Base-by-base conservation (phyloP, 768 basidiomycete species). In the Porphyrellus cyaneotinctus region DNA sequence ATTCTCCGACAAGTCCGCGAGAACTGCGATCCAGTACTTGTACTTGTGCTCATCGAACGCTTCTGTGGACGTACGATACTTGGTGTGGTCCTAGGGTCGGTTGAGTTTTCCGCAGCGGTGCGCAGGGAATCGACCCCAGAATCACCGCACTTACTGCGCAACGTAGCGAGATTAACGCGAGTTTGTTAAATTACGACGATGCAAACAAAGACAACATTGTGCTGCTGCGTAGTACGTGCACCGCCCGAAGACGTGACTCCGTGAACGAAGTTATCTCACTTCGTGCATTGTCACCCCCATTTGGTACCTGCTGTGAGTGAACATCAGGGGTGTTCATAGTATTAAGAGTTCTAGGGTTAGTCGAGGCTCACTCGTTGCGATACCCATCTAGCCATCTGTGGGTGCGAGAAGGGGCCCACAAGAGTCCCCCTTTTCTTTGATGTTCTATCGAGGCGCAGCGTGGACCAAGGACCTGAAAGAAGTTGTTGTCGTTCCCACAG, bases 1-100 rank as follows among this genome's bases (percentile, higher is more conserved):
- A 43, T n/a, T 17, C 10, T 46, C 60, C 49, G 59, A 61, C 47
- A 31, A 46, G 36, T 51, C 39, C 57, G 60, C 57, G 23, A 22
- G 41, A 53, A 53, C 0, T 18, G 37, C 10, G 22, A 45, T 5
- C 5, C 26, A 28, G 23, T 18, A 9, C 15, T 38, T 38, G 37
- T n/a, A 22, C 37, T n/a, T 38, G 35, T 17, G 36, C n/a, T 42
- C 20, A 6, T 41, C 30, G 37, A 49, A 38, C 6, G 31, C 43
- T 46, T 56, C 47, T 30, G 20, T 14, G 30, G 35, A 57, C 37
- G 42, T 28, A 56, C 28, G 20, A 26, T 15, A 15, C 24, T 26
- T 44, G 10, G 17, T 28, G 15, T 38, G 17, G 9, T 47, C 44
- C n/a, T n/a, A n/a, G n/a, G n/a, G n/a, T n/a, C n/a, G n/a, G n/a